Evolutionary conservation across 805 yeast species (phyloP).

Genomic region (Cyberlindnera euphorbiae): DNA sequence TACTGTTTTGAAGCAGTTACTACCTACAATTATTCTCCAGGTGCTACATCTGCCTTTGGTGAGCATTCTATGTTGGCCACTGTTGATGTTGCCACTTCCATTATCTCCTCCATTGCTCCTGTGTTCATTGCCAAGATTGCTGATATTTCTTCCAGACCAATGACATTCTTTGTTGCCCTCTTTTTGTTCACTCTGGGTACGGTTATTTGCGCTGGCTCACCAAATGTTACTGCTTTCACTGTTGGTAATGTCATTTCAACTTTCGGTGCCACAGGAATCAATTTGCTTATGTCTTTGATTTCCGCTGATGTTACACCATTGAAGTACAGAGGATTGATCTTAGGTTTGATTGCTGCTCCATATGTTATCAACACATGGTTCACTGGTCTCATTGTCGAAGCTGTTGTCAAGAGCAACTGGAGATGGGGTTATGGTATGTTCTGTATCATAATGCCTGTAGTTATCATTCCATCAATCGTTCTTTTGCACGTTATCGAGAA

Average conservation of each 20-base stretch:
- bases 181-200: conserved; percentile 33
- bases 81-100: conserved; percentile 33
- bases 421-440: conserved; percentile 51
- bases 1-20: conserved; percentile 29
- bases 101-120: conserved; percentile 34
- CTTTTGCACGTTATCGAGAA: conserved; percentile 31
- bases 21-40: conserved; percentile 32
- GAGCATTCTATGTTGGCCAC: conserved; percentile 38
- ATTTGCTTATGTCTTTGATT: conserved; percentile 29
- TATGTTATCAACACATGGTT: conserved; percentile 39
- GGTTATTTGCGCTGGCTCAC: conserved; percentile 32
- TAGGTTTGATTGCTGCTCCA: conserved; percentile 35
- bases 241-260: conserved; percentile 34
- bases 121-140: conserved; percentile 38
- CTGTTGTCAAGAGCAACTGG: conserved; percentile 36
- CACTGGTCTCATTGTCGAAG: conserved; percentile 35
- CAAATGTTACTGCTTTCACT: conserved; percentile 31
- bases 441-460: conserved; percentile 40
- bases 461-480: conserved; percentile 29
- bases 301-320: conserved; percentile 36
- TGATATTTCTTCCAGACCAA: conserved; percentile 37
- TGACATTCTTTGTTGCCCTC: conserved; percentile 31
- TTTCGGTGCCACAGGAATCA: conserved; percentile 35
- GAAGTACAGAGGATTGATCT: conserved; percentile 34
- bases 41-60: conserved; percentile 36